Conservation (phyloP, 164 flowering plant genomes). For the Warburgia ugandensis region DNA sequence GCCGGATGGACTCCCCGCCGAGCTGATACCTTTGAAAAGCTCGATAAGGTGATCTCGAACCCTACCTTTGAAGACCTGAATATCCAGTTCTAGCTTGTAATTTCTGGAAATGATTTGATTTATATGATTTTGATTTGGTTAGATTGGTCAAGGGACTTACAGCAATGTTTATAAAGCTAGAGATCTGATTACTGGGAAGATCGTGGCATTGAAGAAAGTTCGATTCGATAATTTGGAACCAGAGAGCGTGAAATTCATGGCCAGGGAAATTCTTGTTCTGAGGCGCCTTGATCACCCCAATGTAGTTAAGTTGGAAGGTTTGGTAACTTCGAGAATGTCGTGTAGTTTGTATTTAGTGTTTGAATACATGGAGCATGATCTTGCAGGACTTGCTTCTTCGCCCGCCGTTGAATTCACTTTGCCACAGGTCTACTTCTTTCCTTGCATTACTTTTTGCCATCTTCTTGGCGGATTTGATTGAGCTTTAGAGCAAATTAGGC, state of each 20-base stretch:
- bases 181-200: slow-evolving; percentile 32
- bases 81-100: neutral
- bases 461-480: too few species aligned
- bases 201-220: slow-evolving; percentile 52
- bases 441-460: too few species aligned
- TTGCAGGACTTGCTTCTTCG: slow-evolving; percentile 88
- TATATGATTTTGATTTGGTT: slow-evolving; percentile 1
- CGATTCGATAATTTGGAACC: slow-evolving; percentile 50
- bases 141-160: slow-evolving; percentile 84
- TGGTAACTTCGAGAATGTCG: slow-evolving; percentile 57
- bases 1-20: slow-evolving; percentile 51
- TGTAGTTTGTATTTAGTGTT: slow-evolving; percentile 45
- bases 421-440: too few species aligned
- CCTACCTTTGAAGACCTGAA: neutral
- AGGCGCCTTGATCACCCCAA: slow-evolving; percentile 35
- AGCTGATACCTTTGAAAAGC: slow-evolving; percentile 43
- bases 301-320: slow-evolving; percentile 27
- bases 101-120: too few species aligned
- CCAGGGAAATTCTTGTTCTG: slow-evolving; percentile 68
- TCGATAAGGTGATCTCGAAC: slow-evolving; percentile 39
- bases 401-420: slow-evolving; percentile 36
- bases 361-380: slow-evolving; percentile 89
- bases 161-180: slow-evolving; percentile 78
- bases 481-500: too few species aligned
- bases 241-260: slow-evolving; percentile 74